These are phyloP conservation scores for Parastagonospora avenae DNA, from an alignment of 2,329 filamentous ascomycete genomes.

Conservation along the genomic window DNA sequence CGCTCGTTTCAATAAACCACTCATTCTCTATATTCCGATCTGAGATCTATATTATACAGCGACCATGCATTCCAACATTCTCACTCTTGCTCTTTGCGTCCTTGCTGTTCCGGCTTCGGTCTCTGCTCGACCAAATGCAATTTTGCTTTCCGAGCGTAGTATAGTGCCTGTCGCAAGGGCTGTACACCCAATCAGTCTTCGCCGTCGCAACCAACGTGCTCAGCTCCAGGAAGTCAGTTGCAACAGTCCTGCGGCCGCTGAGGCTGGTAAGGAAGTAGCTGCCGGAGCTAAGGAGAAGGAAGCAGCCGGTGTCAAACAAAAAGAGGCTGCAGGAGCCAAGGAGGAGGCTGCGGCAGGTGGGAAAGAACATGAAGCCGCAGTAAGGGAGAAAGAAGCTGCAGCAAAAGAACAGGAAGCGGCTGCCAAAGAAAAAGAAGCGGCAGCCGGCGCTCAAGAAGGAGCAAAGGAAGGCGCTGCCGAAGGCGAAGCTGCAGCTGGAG, in stretches of 20 bases:
- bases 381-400: neutral
- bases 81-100: slow-evolving; percentile 10
- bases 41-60: neutral
- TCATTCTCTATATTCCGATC: neutral
- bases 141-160: neutral
- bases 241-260: neutral
- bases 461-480: neutral
- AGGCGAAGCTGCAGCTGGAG: slow-evolving; percentile 3
- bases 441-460: neutral
- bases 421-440: neutral
- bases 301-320: neutral
- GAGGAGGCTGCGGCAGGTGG: neutral
- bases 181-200: neutral
- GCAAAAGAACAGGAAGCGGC: neutral
- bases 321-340: neutral
- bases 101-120: slow-evolving; percentile 1
- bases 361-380: neutral
- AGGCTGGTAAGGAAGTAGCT: slow-evolving; percentile 1
- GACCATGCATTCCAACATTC: slow-evolving; percentile 12
- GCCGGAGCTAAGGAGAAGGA: neutral
- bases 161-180: neutral
- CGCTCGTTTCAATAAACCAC: slow-evolving; percentile 7
- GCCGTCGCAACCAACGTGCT: neutral
- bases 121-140: slow-evolving; percentile 2
- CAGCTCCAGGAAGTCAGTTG: slow-evolving; percentile 1